Conservation (phyloP, 345 rosid species). For the Eucalyptus pauciflora region DNA sequence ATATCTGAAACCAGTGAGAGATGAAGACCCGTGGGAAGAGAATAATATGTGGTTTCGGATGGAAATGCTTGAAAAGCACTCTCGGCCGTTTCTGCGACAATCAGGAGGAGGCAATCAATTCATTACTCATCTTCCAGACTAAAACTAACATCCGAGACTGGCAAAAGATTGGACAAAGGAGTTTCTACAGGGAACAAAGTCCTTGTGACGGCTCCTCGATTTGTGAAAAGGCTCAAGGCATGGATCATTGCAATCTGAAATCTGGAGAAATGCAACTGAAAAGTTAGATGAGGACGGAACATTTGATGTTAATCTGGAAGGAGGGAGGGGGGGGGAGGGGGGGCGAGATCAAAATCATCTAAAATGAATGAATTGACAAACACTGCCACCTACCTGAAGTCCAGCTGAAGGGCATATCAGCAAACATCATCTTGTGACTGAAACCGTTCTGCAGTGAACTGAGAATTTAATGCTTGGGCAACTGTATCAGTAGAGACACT, state of each 20-base stretch:
- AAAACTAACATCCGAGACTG: not conserved
- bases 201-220: rapidly evolving
- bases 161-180: not conserved
- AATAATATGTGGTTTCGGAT: not conserved
- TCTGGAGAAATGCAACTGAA: not conserved
- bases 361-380: not conserved
- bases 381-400: not conserved
- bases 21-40: not conserved
- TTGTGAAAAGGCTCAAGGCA: not conserved
- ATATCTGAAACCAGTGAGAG: not conserved
- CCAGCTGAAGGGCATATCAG: not conserved
- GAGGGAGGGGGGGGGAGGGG: not conserved
- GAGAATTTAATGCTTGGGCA: not conserved
- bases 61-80: not conserved
- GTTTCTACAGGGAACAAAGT: not conserved
- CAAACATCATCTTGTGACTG: not conserved
- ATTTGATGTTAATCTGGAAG: not conserved
- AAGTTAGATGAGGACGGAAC: not conserved
- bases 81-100: not conserved
- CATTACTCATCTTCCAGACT: not conserved
- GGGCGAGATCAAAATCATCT: not conserved
- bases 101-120: not conserved
- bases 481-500: not conserved
- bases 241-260: not conserved
- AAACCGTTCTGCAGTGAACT: not conserved